Base-by-base conservation (phyloP, 345 rosid species). In the Citrus cavaleriei region DNA sequence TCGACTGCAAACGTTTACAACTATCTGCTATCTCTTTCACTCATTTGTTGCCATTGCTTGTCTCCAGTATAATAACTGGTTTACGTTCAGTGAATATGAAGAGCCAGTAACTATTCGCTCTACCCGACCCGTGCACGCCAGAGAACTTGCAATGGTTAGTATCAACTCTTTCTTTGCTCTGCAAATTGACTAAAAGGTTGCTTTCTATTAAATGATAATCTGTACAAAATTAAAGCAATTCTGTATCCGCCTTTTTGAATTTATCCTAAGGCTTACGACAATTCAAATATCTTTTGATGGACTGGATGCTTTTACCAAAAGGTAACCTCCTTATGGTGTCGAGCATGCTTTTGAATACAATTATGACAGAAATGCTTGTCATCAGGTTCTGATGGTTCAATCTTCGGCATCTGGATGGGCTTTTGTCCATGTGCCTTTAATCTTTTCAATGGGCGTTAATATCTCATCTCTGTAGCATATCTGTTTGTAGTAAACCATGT, bases 61-160 rank as follows among this genome's bases (percentile, higher is more conserved):
- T 78, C 54, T 85, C 70, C 94, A 94, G 99, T 96, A 94, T 73
- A 93, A 91, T 75, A 96, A 77, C 77, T 96, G 99, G 99, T 96
- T 96, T 83, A 92, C 98, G 28, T 96, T 96, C 90, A 96, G 98
- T 37, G 93, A 91, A 86, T 92, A 89, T 78, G 97, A 93, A 81
- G 99, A 94, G 88, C 92, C 98, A 35, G 88, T 88, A 57, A 88
- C 93, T 63, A 80, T 89, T 61, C 93, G 89, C 71, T 93, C 98
- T 80, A 80, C 88, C 80, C 84, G 88, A 64, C 94, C 91, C 22
- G 81, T 96, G 57, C 99, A 96, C 85, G 97, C 98, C 79, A 89
- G 88, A 85, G 95, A 96, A 83, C 93, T 96, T 82, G 84, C 99
- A 79, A 91, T 90, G 90, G 99, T 94, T 57, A 79, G 90, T 84